Percentiles rank a stretch among this genome's conserved stretches.
Conservation (phyloP, 768 basidiomycete species). For the Dendrothele bispora region DNA sequence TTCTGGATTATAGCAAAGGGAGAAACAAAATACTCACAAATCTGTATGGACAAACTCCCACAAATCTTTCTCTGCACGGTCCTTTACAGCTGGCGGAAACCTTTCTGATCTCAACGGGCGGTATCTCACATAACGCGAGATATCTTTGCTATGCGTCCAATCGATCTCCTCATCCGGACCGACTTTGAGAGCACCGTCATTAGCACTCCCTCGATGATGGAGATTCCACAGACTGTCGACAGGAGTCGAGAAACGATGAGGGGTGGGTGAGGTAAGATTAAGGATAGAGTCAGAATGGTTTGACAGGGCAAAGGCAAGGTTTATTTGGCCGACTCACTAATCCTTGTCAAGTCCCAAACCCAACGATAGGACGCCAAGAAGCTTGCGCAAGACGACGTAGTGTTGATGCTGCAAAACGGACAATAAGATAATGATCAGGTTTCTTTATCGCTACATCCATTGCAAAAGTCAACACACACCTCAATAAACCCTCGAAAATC, state of each 20-base stretch:
- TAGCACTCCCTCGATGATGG: constrained; percentile 11
- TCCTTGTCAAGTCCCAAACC: constrained; percentile 12
- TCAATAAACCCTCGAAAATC: constrained; percentile 15
- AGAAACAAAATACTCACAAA: too few species aligned
- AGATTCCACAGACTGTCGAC: constrained; percentile 12
- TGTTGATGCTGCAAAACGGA: constrained; percentile 9
- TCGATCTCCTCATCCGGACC: constrained; percentile 9
- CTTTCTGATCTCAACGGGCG: too few species aligned
- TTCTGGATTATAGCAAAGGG: too few species aligned
- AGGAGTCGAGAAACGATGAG: neutral
- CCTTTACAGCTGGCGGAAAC: too few species aligned
- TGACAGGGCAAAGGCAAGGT: neutral
- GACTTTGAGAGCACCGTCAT: constrained; percentile 6
- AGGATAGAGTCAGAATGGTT: too few species aligned
- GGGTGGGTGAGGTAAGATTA: too few species aligned
- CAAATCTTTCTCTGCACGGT: too few species aligned
- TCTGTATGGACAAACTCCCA: too few species aligned
- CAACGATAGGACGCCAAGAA: constrained; percentile 13
- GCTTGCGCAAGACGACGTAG: constrained; percentile 13
- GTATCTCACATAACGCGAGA: constrained; percentile 15
- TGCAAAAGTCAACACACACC: constrained; percentile 5
- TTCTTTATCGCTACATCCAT: too few species aligned
- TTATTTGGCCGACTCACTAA: constrained; percentile 6
- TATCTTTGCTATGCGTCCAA: constrained; percentile 15
- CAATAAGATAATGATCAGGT: neutral